These are phyloP conservation scores for Pulveroboletus ravenelii DNA, from an alignment of 768 basidiomycete genomes.

Conservation along the genomic window DNA sequence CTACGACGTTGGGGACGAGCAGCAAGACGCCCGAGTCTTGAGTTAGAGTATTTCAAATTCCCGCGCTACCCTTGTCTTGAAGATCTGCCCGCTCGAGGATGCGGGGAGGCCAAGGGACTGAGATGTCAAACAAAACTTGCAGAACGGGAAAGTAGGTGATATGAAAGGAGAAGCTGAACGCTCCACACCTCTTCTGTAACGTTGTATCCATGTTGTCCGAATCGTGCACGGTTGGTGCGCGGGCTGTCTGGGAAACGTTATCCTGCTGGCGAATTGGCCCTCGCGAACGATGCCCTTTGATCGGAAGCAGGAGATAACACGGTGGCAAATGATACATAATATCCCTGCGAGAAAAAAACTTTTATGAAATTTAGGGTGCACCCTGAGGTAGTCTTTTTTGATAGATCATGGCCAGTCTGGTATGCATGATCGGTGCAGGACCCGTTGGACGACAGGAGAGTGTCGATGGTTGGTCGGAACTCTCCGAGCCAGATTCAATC, in stretches of 20 bases:
- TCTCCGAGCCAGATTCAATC: slow-evolving; percentile 20
- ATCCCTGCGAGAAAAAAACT: slow-evolving; percentile 21
- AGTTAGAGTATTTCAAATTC: slow-evolving; percentile 34
- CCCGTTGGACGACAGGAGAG: slow-evolving; percentile 10
- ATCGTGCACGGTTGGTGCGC: slow-evolving; percentile 8
- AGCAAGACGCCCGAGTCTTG: neutral
- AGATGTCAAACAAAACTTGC: neutral
- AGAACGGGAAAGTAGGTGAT: slow-evolving; percentile 1
- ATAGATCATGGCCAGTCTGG: slow-evolving; percentile 11
- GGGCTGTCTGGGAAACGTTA: slow-evolving; percentile 19
- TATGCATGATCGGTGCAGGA: slow-evolving; percentile 10
- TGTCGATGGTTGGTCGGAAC: slow-evolving; percentile 14
- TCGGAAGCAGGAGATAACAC: slow-evolving; percentile 23
- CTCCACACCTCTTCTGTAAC: slow-evolving; percentile 21
- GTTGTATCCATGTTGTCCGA: slow-evolving; percentile 22
- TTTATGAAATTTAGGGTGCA: slow-evolving; percentile 28
- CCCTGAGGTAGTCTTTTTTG: slow-evolving; percentile 25
- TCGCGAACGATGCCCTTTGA: slow-evolving; percentile 17
- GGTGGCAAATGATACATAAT: slow-evolving; percentile 29
- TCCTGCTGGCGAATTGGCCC: slow-evolving; percentile 11
- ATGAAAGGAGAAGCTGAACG: slow-evolving; percentile 3
- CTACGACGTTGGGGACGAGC: neutral
- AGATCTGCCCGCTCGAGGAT: slow-evolving; percentile 16
- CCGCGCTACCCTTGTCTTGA: neutral
- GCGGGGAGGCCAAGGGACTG: slow-evolving; percentile 5